phyloP scores from a whole-genome alignment of 169 alveolate genomes.

The Cryptosporidium ryanae region DNA sequence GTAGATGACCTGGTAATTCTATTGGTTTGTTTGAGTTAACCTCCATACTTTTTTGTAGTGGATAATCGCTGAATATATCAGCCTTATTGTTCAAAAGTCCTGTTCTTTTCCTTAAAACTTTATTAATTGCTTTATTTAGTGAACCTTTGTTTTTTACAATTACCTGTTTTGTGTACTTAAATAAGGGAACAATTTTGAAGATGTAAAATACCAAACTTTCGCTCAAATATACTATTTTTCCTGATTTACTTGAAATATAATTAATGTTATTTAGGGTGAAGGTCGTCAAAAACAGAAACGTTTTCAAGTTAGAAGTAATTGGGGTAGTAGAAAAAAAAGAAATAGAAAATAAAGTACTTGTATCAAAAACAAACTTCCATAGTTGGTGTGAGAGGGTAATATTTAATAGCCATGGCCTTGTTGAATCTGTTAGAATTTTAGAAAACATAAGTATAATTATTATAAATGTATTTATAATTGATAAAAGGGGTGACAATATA shows the following conservation, averaged over 20 bases:
- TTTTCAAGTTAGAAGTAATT: slow-evolving; percentile 39
- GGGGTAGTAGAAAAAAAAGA: slow-evolving; percentile 49
- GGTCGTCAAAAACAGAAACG: slow-evolving; percentile 23
- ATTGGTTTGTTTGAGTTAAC: slow-evolving; percentile 31
- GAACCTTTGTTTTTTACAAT: slow-evolving; percentile 52
- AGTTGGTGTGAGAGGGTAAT: slow-evolving; percentile 56
- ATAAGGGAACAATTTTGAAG: slow-evolving; percentile 46
- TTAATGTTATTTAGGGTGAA: slow-evolving; percentile 1
- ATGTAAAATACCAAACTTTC: slow-evolving; percentile 54
- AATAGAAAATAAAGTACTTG: slow-evolving; percentile 46
- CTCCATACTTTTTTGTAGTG: not conserved
- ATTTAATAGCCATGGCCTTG: slow-evolving; percentile 70
- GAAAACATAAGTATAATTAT: slow-evolving; percentile 12
- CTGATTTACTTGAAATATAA: slow-evolving; percentile 18
- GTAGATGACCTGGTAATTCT: slow-evolving; percentile 21
- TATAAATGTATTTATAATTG: slow-evolving; percentile 9
- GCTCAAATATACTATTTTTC: slow-evolving; percentile 26
- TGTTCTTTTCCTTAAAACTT: slow-evolving; percentile 30
- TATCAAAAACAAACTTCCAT: slow-evolving; percentile 60
- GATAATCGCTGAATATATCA: not conserved
- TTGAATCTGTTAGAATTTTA: slow-evolving; percentile 40
- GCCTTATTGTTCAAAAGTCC: slow-evolving; percentile 17
- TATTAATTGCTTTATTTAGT: slow-evolving; percentile 36
- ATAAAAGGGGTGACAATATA: slow-evolving; percentile 17
- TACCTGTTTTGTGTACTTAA: slow-evolving; percentile 31